Evolutionary conservation across 2,329 filamentous ascomycete species (phyloP), one percentile per base, ranked within the genome.

Genomic region (Cyphellophora europaea): DNA sequence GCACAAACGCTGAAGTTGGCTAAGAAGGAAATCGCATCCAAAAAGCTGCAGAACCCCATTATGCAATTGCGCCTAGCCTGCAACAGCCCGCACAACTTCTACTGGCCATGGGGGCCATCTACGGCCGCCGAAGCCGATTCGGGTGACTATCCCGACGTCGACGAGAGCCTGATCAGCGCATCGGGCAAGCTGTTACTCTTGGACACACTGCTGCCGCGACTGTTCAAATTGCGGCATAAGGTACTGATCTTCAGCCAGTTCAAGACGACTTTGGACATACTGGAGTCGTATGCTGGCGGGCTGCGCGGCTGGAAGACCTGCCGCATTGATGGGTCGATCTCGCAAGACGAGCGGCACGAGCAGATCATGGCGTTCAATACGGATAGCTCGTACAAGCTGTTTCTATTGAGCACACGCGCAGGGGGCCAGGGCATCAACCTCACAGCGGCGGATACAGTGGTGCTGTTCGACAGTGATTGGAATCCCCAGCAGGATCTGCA

Each of bases 401-500:
- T 98, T 54, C 64, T 96, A 3, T 69, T 98, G 0, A 89, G 82
- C 3, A 98, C 91, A 0, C 74, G 91, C 11, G 91, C 91, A 0
- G 91, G 91, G 14, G 91, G 91, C 0, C 87, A 94, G 52, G 89
- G 89, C 32, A 96, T 96, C 66, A 96, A 95, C 51, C 76, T 96
- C 0, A 85, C 85, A 0, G 80, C 80, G 1, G 89, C 89, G 0
- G 89, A 96, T 49, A 95, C 89, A 0, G 89, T 95, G 8, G 82
- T 96, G 30, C 67, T 96, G 0, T 96, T 91, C 48, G 89, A 96
- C 57, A 77, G 71, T 6, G 77, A 94, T 51, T 95, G 89, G 78
- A 98, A 98, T 50, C 91, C 91, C 0, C 91, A 98, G 55, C 89
- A 95, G 53, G 91, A 98, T 56, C 68, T 98, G 0, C 91, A 98